Conservation (phyloP, 352 stramenopile species). For the Pythium grandisporangium region DNA sequence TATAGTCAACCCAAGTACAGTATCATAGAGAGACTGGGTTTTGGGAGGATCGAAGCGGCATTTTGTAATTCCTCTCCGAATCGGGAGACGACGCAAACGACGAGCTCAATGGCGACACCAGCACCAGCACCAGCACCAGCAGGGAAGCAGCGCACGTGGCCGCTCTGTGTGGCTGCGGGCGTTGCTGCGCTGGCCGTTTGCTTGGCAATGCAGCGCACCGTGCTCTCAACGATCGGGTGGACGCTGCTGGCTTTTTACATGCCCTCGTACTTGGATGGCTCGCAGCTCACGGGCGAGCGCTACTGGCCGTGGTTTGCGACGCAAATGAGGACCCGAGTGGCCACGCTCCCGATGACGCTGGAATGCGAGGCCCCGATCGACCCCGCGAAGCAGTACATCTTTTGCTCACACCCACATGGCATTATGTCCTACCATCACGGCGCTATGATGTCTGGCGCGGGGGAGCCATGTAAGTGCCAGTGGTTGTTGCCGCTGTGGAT, state of each 20-base stretch:
- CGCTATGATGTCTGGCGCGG: slow-evolving; percentile 43
- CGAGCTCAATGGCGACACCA: not conserved
- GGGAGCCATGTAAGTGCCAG: slow-evolving; percentile 31
- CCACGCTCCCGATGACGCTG: slow-evolving; percentile 36
- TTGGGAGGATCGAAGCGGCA: no score
- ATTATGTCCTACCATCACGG: slow-evolving; percentile 66
- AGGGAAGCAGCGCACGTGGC: slow-evolving; percentile 12
- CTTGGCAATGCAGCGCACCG: not conserved
- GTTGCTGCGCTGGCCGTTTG: slow-evolving; percentile 13
- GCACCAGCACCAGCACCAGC: not conserved
- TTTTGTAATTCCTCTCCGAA: no score
- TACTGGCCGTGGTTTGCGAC: slow-evolving; percentile 14
- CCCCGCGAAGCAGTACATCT: slow-evolving; percentile 61
- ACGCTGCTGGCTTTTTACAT: slow-evolving; percentile 14
- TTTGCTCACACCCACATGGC: slow-evolving; percentile 71
- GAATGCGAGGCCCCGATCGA: slow-evolving; percentile 64
- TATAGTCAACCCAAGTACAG: no score
- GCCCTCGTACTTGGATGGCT: slow-evolving; percentile 18
- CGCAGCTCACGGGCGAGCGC: slow-evolving; percentile 15
- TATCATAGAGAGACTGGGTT: no score
- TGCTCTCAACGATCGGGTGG: slow-evolving; percentile 8
- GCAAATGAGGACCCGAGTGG: slow-evolving; percentile 10
- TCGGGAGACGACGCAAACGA: no score
- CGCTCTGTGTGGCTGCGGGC: slow-evolving; percentile 9
- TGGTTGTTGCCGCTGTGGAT: no score